phyloP scores from a whole-genome alignment of 495 filamentous ascomycete species.

The Elasticomyces elasticus region DNA sequence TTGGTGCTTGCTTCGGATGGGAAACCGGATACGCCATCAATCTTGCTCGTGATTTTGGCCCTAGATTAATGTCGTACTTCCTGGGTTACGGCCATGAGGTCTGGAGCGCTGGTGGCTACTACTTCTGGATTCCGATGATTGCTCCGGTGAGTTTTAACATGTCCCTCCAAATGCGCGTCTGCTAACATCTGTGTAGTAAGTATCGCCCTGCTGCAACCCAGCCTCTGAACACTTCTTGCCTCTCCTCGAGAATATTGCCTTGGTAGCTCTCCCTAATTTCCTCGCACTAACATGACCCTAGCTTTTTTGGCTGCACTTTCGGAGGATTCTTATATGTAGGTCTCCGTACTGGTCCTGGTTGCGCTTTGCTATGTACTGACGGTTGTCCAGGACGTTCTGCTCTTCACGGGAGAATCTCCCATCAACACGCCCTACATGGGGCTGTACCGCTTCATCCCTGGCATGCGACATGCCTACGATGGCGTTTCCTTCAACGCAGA shows the following conservation, averaged over 20 bases:
- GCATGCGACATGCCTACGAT: conserved; percentile 11
- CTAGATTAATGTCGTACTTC: conserved; percentile 50
- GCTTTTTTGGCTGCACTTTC: conserved; percentile 48
- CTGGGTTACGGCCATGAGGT: conserved; percentile 56
- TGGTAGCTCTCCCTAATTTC: too few relatives aligned
- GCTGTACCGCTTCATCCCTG: conserved; percentile 33
- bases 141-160: too few relatives aligned
- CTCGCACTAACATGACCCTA: too few relatives aligned
- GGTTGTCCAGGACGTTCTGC: conserved; percentile 51
- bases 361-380: too few relatives aligned
- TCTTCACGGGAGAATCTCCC: conserved; percentile 50
- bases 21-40: conserved; percentile 59
- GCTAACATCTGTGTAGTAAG: too few relatives aligned
- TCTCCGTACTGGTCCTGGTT: too few relatives aligned
- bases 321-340: conserved; percentile 54
- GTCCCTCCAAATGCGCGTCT: too few relatives aligned
- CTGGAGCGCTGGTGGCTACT: conserved; percentile 52
- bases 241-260: too few relatives aligned
- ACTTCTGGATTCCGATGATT: conserved; percentile 50
- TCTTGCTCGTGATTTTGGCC: conserved; percentile 57
- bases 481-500: background rate
- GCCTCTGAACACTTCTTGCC: too few relatives aligned
- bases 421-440: conserved; percentile 51
- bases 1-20: conserved; percentile 60
- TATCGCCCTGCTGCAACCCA: too few relatives aligned